These are phyloP conservation scores for Nitzschia sp. DNA, from an alignment of 108 stramenopile genomes.

Conservation along the genomic window DNA sequence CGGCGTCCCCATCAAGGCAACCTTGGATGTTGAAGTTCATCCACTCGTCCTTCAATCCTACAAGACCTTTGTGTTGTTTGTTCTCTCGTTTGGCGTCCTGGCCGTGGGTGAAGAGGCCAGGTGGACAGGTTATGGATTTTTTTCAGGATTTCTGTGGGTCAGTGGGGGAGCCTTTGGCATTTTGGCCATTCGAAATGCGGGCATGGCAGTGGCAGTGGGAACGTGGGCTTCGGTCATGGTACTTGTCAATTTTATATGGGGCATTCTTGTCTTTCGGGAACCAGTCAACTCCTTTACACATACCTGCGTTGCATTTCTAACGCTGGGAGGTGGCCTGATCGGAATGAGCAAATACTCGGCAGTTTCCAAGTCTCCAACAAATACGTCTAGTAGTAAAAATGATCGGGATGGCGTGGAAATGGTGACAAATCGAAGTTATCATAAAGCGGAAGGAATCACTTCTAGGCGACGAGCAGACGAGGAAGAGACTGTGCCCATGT, in stretches of 20 bases:
- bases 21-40: constrained; percentile 41
- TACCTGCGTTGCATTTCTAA: constrained; percentile 17
- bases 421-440: neutral
- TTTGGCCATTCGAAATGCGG: constrained; percentile 61
- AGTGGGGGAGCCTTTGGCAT: constrained; percentile 51
- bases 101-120: constrained; percentile 31
- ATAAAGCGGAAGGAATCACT: neutral
- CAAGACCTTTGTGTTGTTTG: constrained; percentile 48
- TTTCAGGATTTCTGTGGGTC: constrained; percentile 65
- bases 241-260: constrained; percentile 56
- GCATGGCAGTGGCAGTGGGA: constrained; percentile 64
- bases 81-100: constrained; percentile 42
- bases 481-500: neutral
- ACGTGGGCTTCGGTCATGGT: constrained; percentile 61
- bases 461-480: neutral
- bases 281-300: constrained; percentile 23
- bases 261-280: constrained; percentile 66
- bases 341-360: constrained; percentile 46
- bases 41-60: constrained; percentile 57
- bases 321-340: constrained; percentile 31
- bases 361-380: neutral
- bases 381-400: neutral
- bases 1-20: constrained; percentile 62
- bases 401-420: constrained; percentile 3
- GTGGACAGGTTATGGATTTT: constrained; percentile 66